Percentiles rank a stretch among this genome's conserved stretches.
phyloP scores from a whole-genome alignment of 768 basidiomycete species.

The Tulasnella sp. region DNA sequence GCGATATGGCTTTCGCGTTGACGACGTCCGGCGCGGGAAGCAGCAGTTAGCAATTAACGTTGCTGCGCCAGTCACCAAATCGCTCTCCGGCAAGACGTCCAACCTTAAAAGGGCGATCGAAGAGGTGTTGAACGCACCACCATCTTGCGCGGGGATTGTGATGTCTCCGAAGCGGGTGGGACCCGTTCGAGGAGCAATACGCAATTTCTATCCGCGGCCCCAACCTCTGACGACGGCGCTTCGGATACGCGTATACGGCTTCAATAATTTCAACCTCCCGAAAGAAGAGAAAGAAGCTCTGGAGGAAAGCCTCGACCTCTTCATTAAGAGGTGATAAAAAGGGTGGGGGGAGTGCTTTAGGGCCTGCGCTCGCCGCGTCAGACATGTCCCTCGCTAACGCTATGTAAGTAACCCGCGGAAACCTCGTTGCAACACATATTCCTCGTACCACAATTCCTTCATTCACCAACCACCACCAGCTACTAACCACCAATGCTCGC shows the following conservation, averaged over 20 bases:
- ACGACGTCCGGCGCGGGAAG: neutral
- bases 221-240: neutral
- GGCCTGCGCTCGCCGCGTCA: slow-evolving; percentile 17
- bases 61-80: neutral
- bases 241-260: slow-evolving; percentile 10
- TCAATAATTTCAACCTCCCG: slow-evolving; percentile 11
- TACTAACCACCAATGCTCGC: slow-evolving; percentile 8
- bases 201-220: neutral
- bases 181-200: neutral
- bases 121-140: neutral
- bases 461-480: neutral
- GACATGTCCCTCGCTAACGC: slow-evolving; percentile 20
- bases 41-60: too few relatives aligned
- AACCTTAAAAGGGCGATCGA: neutral
- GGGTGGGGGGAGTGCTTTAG: slow-evolving; percentile 1
- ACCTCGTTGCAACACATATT: neutral
- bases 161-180: neutral
- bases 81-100: neutral
- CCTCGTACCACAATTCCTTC: neutral
- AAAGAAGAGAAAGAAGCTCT: slow-evolving; percentile 15
- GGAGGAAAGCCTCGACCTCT: slow-evolving; percentile 11
- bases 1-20: neutral
- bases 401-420: neutral
- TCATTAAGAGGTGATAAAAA: slow-evolving; percentile 2
- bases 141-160: neutral